Evolutionary conservation across 2,329 filamentous ascomycete genomes (phyloP).

Genomic region (Botryotinia convoluta): DNA sequence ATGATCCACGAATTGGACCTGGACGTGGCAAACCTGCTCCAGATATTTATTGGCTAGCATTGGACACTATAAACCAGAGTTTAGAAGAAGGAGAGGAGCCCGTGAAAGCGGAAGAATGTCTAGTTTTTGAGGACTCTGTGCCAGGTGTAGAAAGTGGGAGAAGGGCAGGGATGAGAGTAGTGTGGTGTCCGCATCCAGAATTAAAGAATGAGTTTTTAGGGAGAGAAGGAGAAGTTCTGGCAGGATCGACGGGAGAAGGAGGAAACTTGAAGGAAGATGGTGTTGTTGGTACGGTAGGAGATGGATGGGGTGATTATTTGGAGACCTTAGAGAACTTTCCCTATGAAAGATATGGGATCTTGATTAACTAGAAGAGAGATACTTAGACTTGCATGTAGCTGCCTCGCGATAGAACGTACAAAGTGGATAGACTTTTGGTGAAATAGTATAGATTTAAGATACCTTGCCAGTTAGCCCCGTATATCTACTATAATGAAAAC

Average conservation of each 20-base stretch:
- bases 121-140: slow-evolving; percentile 95
- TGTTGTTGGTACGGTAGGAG: slow-evolving; percentile 59
- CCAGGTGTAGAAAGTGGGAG: slow-evolving; percentile 88
- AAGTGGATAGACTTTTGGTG: not conserved
- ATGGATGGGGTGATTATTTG: slow-evolving; percentile 60
- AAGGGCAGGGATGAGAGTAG: slow-evolving; percentile 88
- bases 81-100: slow-evolving; percentile 59
- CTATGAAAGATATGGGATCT: slow-evolving; percentile 58
- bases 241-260: slow-evolving; percentile 60
- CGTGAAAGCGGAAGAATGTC: slow-evolving; percentile 79
- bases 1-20: slow-evolving; percentile 72
- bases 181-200: slow-evolving; percentile 86
- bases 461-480: not conserved
- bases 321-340: slow-evolving; percentile 53
- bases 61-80: slow-evolving; percentile 78
- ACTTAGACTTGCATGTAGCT: not conserved
- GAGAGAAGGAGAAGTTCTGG: slow-evolving; percentile 76
- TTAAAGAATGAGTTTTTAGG: slow-evolving; percentile 74
- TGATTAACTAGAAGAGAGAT: slow-evolving; percentile 23
- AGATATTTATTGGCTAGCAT: slow-evolving; percentile 87
- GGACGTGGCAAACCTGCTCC: slow-evolving; percentile 92
- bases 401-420: not conserved
- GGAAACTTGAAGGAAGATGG: slow-evolving; percentile 44
- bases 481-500: not conserved
- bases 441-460: not conserved